Evolutionary conservation across 768 basidiomycete species (phyloP).

Genomic region (Jaapia argillacea): DNA sequence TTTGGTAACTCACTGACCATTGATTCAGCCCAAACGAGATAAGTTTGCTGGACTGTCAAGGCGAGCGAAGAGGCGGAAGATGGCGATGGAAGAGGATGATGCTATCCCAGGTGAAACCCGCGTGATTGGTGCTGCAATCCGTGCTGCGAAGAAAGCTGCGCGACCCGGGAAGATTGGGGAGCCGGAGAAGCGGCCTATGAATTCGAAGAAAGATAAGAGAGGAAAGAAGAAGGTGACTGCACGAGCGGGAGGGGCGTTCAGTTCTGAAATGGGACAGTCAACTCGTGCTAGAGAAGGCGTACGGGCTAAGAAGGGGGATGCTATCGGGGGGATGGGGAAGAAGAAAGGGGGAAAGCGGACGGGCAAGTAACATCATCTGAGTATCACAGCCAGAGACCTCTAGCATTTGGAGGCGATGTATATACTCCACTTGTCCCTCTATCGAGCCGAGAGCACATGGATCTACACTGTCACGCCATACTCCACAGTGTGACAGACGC

Average conservation of each 20-base stretch:
- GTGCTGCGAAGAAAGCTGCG: conserved; percentile 74
- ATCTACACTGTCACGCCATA: too few relatives aligned
- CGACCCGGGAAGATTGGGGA: conserved; percentile 70
- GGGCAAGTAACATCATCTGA: conserved; percentile 17
- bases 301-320: conserved; percentile 53
- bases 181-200: conserved; percentile 24
- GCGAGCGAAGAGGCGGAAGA: conserved; percentile 77
- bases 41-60: conserved; percentile 80
- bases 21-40: conserved; percentile 58
- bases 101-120: conserved; percentile 39
- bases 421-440: too few relatives aligned
- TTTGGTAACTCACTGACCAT: background rate
- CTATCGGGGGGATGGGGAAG: conserved; percentile 36
- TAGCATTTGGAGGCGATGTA: too few relatives aligned
- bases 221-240: conserved; percentile 16
- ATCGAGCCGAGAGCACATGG: too few relatives aligned
- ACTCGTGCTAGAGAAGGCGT: conserved; percentile 43
- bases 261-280: conserved; percentile 45
- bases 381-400: too few relatives aligned
- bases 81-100: conserved; percentile 75
- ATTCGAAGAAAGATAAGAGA: conserved; percentile 16
- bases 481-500: too few relatives aligned
- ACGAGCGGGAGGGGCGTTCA: conserved; percentile 36
- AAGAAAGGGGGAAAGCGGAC: conserved; percentile 38
- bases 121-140: conserved; percentile 64